Percentiles rank a stretch among this genome's conserved stretches.
Conservation (phyloP, 768 basidiomycete genomes). For the Pulveroboletus ravenelii region DNA sequence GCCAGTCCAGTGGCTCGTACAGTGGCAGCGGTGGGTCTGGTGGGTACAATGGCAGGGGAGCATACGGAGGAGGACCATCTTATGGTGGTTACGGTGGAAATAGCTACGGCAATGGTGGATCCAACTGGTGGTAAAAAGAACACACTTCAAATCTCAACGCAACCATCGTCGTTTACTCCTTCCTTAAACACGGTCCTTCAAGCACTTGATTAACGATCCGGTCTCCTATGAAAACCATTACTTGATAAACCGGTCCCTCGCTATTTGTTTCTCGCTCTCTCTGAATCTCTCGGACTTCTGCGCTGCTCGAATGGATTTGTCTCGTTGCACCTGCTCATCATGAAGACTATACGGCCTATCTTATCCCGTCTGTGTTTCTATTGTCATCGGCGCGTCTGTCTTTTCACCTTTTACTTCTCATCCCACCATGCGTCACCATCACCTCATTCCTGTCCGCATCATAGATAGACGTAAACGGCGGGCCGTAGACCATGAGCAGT, state of each 20-base stretch:
- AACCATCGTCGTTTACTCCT: slow-evolving; percentile 8
- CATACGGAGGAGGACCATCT: slow-evolving; percentile 37
- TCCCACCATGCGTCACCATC: slow-evolving; percentile 22
- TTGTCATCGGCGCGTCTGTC: slow-evolving; percentile 30
- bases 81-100: slow-evolving; percentile 28
- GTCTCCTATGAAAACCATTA: slow-evolving; percentile 23
- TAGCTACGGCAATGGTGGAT: slow-evolving; percentile 30
- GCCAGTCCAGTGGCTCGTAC: slow-evolving; percentile 25
- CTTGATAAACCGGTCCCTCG: slow-evolving; percentile 14
- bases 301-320: slow-evolving; percentile 60
- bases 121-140: slow-evolving; percentile 47
- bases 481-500: slow-evolving; percentile 46
- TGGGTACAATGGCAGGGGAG: slow-evolving; percentile 34
- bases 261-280: slow-evolving; percentile 16
- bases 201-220: slow-evolving; percentile 16
- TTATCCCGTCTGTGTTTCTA: slow-evolving; percentile 39
- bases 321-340: slow-evolving; percentile 51
- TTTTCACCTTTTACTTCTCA: slow-evolving; percentile 8
- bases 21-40: slow-evolving; percentile 33
- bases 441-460: slow-evolving; percentile 28
- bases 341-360: slow-evolving; percentile 40
- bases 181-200: slow-evolving; percentile 9
- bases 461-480: slow-evolving; percentile 43
- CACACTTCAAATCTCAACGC: slow-evolving; percentile 6
- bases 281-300: slow-evolving; percentile 40